Evolutionary conservation across 73 alveolate genomes (phyloP), one percentile per base, ranked within the genome.

Genomic region (Tetrahymena malaccensis): DNA sequence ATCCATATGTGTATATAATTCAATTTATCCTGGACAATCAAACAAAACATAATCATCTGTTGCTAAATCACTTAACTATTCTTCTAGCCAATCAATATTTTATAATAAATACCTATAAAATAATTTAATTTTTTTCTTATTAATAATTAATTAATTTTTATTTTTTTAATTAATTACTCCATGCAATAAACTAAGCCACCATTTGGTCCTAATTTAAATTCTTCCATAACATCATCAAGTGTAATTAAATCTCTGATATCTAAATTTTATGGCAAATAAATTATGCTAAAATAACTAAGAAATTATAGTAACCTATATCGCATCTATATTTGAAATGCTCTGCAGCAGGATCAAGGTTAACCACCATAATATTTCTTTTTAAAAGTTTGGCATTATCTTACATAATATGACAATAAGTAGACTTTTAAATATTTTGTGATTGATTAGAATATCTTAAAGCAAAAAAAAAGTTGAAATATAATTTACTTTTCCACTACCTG

Each of bases 261-360:
- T 43, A 97, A 25, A 27, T 70, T 70, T 70, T n/a, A n/a, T n/a
- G n/a, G n/a, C n/a, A n/a, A n/a, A n/a, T 43, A 85, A 5, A 10
- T 9, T 85, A 85, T 17, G 84, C 33, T 43, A 19, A 43, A 43
- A n/a, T n/a, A 85, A 27, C 25, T 12, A 2, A 1, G 22, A 35
- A 22, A 16, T 22, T 4, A 43, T 55, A 56, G 1, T 50, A 10
- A 93, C 97, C 97, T 43, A 98, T 97, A 95, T 98, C 99, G 93
- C 99, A 98, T 84, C 96, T 95, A 94, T 98, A 99, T 94, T 98
- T 98, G 96, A 99, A 98, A 40, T 97, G 85, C 95, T 99, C 99
- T 8, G 99, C 99, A 38, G 99, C 99, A 15, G 99, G 99, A 94
- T 99, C 99, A 93, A 99, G 98, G 97, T 99, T 99, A 85, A 98